phyloP scores from a whole-genome alignment of 257 asterid genomes.

The Cruciata laevipes region DNA sequence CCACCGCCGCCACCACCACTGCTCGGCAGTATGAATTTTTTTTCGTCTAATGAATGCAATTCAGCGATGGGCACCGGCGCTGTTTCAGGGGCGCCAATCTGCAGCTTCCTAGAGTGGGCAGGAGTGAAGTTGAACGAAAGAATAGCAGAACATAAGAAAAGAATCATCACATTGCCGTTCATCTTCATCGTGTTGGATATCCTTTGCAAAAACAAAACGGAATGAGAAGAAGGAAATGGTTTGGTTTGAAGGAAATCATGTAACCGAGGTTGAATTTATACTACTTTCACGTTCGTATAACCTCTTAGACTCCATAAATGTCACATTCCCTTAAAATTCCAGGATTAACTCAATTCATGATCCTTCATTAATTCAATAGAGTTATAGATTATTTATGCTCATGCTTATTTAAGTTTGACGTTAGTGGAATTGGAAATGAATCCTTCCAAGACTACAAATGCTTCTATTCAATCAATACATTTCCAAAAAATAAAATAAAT shows the following conservation, averaged over 20 bases:
- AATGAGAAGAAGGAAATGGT: neutral
- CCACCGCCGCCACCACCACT: slow-evolving; percentile 3
- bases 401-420: too few species aligned
- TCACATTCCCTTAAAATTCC: too few species aligned
- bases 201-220: neutral
- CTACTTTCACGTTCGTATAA: neutral
- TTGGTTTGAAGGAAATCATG: neutral
- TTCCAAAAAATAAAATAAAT: too few species aligned
- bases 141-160: neutral
- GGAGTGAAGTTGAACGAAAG: neutral
- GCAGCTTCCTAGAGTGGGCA: neutral
- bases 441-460: too few species aligned
- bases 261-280: neutral
- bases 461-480: too few species aligned
- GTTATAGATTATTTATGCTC: too few species aligned
- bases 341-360: too few species aligned
- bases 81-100: too few species aligned
- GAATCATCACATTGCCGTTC: neutral
- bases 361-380: too few species aligned
- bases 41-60: neutral
- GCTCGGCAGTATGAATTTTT: neutral
- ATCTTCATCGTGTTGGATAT: neutral
- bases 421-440: too few species aligned
- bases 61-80: neutral
- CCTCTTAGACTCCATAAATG: too few species aligned